Conservation (phyloP, 768 basidiomycete species). For the Punctularia strigosozonata region DNA sequence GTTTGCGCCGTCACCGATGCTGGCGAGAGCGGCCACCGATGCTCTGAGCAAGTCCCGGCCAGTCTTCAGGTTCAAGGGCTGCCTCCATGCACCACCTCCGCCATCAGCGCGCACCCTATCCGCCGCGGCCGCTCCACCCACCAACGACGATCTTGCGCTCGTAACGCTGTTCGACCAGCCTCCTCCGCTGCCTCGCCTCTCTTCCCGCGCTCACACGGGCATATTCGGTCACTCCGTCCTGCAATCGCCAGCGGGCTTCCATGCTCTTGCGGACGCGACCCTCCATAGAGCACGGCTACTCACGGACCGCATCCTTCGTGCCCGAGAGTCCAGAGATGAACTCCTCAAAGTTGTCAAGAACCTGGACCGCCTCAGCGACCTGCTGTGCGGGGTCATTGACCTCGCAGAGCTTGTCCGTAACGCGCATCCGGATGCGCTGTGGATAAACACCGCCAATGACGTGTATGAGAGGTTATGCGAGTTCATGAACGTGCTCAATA, state of each 20-base stretch:
- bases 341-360: constrained; percentile 87
- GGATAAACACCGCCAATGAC: constrained; percentile 76
- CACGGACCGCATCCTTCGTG: constrained; percentile 72
- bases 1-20: constrained; percentile 22
- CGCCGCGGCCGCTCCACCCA: constrained; percentile 3
- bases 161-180: constrained; percentile 66
- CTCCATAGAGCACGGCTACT: constrained; percentile 69
- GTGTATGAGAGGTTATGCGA: constrained; percentile 90
- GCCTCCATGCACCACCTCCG: constrained; percentile 18
- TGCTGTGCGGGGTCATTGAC: constrained; percentile 94
- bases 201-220: constrained; percentile 50
- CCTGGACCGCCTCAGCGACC: constrained; percentile 90
- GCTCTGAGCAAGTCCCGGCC: constrained; percentile 24
- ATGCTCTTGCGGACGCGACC: constrained; percentile 67
- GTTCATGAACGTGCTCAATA: constrained; percentile 97
- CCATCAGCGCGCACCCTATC: constrained; percentile 7
- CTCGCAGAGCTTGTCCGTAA: constrained; percentile 90
- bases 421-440: constrained; percentile 77
- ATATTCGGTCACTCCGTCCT: constrained; percentile 77
- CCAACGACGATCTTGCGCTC: constrained; percentile 51
- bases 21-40: constrained; percentile 26
- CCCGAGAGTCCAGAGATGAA: constrained; percentile 61
- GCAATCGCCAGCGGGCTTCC: constrained; percentile 55
- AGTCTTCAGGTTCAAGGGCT: constrained; percentile 30
- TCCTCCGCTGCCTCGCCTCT: constrained; percentile 21